Conservation (phyloP, 2,329 filamentous ascomycete species). For the Sporothrix schenckii region DNA sequence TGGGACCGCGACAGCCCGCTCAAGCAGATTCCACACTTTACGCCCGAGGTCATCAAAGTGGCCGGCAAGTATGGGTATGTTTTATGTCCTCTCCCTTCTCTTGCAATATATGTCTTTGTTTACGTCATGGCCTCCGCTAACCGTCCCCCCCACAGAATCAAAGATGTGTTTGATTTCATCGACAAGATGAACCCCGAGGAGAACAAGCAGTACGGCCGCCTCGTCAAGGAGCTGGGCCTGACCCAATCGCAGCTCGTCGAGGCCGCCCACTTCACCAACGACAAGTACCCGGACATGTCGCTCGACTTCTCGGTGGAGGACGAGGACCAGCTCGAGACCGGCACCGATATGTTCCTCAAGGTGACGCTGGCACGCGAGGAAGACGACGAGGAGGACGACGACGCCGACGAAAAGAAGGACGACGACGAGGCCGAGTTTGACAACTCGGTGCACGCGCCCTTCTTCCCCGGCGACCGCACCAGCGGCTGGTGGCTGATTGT, state of each 20-base stretch:
- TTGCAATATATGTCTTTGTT: background rate
- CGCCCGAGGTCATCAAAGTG: conserved; percentile 77
- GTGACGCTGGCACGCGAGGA: conserved; percentile 84
- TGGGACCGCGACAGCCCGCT: conserved; percentile 97
- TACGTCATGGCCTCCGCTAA: conserved; percentile 34
- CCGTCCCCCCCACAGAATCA: conserved; percentile 63
- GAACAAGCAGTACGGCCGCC: conserved; percentile 75
- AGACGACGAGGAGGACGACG: conserved; percentile 66
- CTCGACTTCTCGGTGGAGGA: conserved; percentile 87
- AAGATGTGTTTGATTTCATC: conserved; percentile 97
- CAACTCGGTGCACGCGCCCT: conserved; percentile 87
- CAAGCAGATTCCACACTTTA: conserved; percentile 97
- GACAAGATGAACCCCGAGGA: conserved; percentile 97
- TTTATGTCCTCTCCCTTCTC: background rate
- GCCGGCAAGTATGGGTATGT: conserved; percentile 75
- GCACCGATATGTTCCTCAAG: conserved; percentile 78
- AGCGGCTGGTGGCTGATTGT: conserved; percentile 99
- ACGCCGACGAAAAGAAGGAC: conserved; percentile 17
- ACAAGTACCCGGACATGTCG: conserved; percentile 93
- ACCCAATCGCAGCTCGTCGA: conserved; percentile 80
- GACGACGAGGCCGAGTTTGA: conserved; percentile 69
- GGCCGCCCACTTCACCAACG: conserved; percentile 93
- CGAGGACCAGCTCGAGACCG: conserved; percentile 75
- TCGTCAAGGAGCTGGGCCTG: conserved; percentile 78
- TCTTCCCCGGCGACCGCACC: conserved; percentile 88